Percentiles rank a stretch among this genome's conserved stretches.
phyloP scores from a whole-genome alignment of 2,329 filamentous ascomycete species.

The Laburnicola sp. region DNA sequence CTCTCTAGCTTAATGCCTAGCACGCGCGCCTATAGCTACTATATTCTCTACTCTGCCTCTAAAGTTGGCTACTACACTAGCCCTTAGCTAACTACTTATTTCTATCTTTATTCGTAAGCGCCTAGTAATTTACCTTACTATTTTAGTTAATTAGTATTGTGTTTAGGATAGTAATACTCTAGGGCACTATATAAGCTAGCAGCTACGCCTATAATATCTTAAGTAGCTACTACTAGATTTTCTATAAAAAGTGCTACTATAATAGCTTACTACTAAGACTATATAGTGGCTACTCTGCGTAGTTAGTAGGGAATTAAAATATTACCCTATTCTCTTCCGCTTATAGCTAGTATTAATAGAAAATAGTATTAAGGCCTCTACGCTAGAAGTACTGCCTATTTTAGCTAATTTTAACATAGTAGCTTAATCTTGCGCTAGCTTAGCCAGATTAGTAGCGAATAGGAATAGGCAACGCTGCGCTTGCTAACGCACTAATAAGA shows the following conservation, averaged over 20 bases:
- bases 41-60: background rate
- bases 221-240: constrained; percentile 5
- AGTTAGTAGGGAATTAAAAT: constrained; percentile 2
- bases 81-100: too few relatives aligned
- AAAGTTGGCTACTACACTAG: background rate
- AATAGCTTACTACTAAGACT: constrained; percentile 2
- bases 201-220: constrained; percentile 1
- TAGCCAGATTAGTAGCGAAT: too few relatives aligned
- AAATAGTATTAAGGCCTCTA: background rate
- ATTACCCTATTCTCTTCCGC: background rate
- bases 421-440: too few relatives aligned
- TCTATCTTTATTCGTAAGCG: background rate
- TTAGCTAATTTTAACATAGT: too few relatives aligned
- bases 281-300: background rate
- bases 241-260: constrained; percentile 29
- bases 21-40: constrained; percentile 8
- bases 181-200: constrained; percentile 10
- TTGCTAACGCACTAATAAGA: too few relatives aligned
- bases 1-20: constrained; percentile 8
- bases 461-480: too few relatives aligned
- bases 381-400: too few relatives aligned
- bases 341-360: background rate
- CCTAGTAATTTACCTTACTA: constrained; percentile 11
- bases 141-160: constrained; percentile 11
- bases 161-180: constrained; percentile 34